Base-by-base conservation (phyloP, 495 filamentous ascomycete genomes). In the Xylaria venustula region DNA sequence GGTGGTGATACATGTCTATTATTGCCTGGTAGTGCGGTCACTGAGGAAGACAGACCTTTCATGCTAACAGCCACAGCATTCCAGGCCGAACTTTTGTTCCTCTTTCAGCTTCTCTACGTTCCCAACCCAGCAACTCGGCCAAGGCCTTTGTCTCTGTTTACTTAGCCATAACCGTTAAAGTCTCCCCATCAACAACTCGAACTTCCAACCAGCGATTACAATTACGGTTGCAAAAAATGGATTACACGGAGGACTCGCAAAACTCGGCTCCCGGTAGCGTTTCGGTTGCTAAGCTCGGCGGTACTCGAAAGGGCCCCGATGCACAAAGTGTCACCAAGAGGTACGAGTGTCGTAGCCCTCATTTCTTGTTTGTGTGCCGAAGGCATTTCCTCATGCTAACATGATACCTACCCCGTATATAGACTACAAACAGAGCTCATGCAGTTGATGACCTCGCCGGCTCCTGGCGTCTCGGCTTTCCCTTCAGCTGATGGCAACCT, bases 351-450 rank as follows among this genome's bases (percentile, higher is more conserved):
- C 17, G 36, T 55, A 11, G 15, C 44, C 37, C 32, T 22, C 9
- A 25, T 9, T 3, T 9, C 17, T n/a, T 14, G n/a, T 19, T 22
- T 11, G 15, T 36, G 15, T 42, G 46, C 23, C 12, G 32, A 5
- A 8, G 4, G 26, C n/a, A 7, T 8, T 34, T 8, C 7, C 3
- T 12, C 11, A 3, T 50, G 40, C 56, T 59, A 42, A 59, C 46
- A 32, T 36, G 30, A 34, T 11, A 34, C 30, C 5, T 34, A 11
- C 30, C 30, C 30, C 19, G 0, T 14, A 25, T 15, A 25, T 74
- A 98, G 93, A 63, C 83, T 99, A 60, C 94, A 99, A 77, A 91
- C 91, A 41, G 94, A 99, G 75, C 82, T 99, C 54, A 97, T 98
- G 92, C 88, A 93, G 75, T 82, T 99, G 40, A 99, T 99, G 94